These are phyloP conservation scores for Cucumis cinereus DNA, from an alignment of 306 rosid genomes.

Conservation along the genomic window DNA sequence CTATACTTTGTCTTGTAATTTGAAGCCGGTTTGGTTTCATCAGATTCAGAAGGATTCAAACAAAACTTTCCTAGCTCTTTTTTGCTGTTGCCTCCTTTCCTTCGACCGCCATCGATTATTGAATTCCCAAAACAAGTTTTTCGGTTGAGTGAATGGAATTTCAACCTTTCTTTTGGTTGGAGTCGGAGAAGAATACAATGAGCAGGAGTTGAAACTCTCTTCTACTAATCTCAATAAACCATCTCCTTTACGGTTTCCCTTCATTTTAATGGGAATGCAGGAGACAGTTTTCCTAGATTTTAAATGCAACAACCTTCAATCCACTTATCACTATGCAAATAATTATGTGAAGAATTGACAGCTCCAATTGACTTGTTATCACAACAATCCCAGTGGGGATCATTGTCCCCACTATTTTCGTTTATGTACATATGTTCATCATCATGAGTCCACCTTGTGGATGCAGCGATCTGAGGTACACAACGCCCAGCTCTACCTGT, in stretches of 20 bases:
- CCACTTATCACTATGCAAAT: constrained; percentile 15
- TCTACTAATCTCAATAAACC: not conserved
- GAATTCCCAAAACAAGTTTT: constrained; percentile 41
- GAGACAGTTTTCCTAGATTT: constrained; percentile 12
- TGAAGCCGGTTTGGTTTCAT: not conserved
- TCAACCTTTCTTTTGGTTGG: constrained; percentile 17
- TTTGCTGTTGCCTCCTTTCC: constrained; percentile 28
- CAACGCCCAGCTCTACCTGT: not conserved
- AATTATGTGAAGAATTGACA: constrained; percentile 15
- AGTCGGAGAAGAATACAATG: constrained; percentile 28
- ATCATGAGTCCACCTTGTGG: not conserved
- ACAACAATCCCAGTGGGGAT: not conserved
- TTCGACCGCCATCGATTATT: constrained; percentile 21
- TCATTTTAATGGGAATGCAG: not conserved
- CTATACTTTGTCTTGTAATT: not conserved
- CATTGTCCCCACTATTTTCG: not conserved
- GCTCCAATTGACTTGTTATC: constrained; percentile 4
- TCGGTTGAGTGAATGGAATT: constrained; percentile 37
- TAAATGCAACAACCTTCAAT: constrained; percentile 13
- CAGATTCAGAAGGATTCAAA: constrained; percentile 3
- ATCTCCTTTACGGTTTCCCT: not conserved
- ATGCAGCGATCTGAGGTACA: not conserved
- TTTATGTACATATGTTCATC: not conserved
- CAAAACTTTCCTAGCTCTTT: constrained; percentile 2
- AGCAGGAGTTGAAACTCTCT: constrained; percentile 15